Conservation (phyloP, 139 green algal species). For the Tetratostichococcus sp. region DNA sequence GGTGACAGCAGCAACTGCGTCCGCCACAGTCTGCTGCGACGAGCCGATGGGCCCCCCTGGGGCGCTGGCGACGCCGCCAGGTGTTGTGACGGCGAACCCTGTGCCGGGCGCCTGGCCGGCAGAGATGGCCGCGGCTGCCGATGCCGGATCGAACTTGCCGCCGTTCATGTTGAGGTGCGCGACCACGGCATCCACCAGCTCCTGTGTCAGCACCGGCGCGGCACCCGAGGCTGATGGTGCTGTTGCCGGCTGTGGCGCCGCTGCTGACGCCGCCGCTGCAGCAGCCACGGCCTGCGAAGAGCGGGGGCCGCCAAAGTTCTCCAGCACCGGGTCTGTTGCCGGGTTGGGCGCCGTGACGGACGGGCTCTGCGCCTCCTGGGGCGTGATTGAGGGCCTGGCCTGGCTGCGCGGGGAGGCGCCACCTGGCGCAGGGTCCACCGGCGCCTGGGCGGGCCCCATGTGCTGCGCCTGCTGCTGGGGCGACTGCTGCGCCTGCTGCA, state of each 20-base stretch:
- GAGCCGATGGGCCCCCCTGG: background rate
- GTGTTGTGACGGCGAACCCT: too few relatives aligned
- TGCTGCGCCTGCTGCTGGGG: background rate
- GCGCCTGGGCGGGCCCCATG: background rate
- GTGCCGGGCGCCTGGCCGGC: too few relatives aligned
- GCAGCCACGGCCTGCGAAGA: background rate
- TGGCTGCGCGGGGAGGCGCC: background rate
- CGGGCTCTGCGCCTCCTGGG: background rate
- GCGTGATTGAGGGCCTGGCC: background rate
- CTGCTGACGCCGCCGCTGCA: background rate
- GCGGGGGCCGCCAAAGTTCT: background rate
- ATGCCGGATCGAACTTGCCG: too few relatives aligned
- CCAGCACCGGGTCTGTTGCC: background rate
- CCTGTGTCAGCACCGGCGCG: background rate
- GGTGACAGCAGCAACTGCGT: background rate
- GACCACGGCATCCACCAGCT: background rate
- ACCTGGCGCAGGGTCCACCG: background rate
- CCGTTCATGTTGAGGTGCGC: background rate
- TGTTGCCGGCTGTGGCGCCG: background rate
- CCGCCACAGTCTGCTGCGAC: background rate
- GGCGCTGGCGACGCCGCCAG: background rate
- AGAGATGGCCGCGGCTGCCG: too few relatives aligned
- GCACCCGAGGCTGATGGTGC: too few relatives aligned
- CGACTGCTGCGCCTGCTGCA: background rate
- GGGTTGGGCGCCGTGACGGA: background rate